A percentile compares a stretch with the other conserved stretches of the same genome.
Conservation (phyloP, 306 rosid species). For the Cicer bijugum region DNA sequence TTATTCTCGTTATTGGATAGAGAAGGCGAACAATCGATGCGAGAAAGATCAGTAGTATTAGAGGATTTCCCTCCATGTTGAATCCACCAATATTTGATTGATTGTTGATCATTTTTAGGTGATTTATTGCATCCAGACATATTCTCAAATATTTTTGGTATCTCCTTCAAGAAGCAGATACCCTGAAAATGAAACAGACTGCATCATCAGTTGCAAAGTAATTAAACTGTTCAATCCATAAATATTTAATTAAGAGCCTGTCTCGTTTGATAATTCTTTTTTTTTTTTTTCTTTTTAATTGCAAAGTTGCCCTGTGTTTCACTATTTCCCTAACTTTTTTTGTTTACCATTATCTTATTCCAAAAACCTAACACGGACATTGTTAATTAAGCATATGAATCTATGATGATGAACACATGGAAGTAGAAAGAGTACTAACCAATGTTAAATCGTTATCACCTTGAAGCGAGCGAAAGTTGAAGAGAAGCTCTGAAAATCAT, state of each 20-base stretch:
- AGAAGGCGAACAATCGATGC: constrained; percentile 47
- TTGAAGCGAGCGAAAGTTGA: constrained; percentile 43
- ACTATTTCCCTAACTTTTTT: too few relatives aligned
- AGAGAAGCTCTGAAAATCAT: constrained; percentile 48
- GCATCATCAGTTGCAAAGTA: constrained; percentile 41
- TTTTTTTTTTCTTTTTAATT: too few relatives aligned
- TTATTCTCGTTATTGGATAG: constrained; percentile 47
- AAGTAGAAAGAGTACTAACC: constrained; percentile 43
- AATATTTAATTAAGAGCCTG: not conserved
- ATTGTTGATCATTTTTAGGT: constrained; percentile 55
- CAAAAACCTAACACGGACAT: not conserved
- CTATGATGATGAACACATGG: not conserved
- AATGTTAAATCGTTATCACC: constrained; percentile 48
- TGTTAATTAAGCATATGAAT: constrained; percentile 11
- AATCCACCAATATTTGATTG: constrained; percentile 60
- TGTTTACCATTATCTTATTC: too few relatives aligned
- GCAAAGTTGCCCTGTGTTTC: too few relatives aligned
- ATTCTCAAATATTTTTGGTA: constrained; percentile 44
- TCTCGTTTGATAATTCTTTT: too few relatives aligned
- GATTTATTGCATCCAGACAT: constrained; percentile 63
- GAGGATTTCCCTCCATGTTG: constrained; percentile 47
- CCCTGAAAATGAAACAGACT: constrained; percentile 51
- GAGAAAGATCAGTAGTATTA: constrained; percentile 53
- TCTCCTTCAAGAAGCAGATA: constrained; percentile 48
- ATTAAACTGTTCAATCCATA: not conserved